Evolutionary conservation across 129 eudicot genomes (phyloP), one percentile per base, ranked within the genome.

Genomic region (Helichrysum umbraculigerum): DNA sequence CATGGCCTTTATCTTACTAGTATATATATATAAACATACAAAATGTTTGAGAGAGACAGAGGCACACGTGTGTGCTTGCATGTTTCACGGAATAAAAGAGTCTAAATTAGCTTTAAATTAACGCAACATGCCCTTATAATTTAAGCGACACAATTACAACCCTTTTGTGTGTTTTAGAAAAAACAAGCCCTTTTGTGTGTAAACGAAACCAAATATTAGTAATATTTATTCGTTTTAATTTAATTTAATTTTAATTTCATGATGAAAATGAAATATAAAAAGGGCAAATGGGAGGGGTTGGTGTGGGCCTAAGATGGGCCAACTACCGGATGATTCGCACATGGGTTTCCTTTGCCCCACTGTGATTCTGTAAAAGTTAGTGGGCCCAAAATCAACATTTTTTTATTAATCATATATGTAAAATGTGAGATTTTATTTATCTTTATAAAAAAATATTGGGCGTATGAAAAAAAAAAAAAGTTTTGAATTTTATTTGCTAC

Each of bases 251-350:
- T 25, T 32, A 32, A 57, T 57, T 57, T 57, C 9, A 57, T 1
- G 4, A 57, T 57, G 62, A 57, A 7, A 57, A 57, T 2, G 1
- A 6, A 5, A 57, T 57, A 28, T n/a, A 7, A 57, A 57, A 7
- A n/a, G 8, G 76, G 15, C 17, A 42, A 34, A 72, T 21, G 25
- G 14, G 67, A 57, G 7, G 68, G 37, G 8, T 29, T 58, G 35
- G 37, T 34, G 68, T 59, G 68, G 68, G 29, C 76, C 76, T 33
- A 72, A 11, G 20, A 54, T 58, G 77, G 68, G 25, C 77, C 68
- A 73, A 58, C 77, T n/a, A 58, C 68, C 57, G 44, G 39, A n/a
- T 37, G 66, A 2, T 37, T 34, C 7, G 77, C 77, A 73, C 77
- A 73, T 73, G 77, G 77, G 51, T 57, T 33, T 59, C 65, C 68